Evolutionary conservation across 805 yeast species (phyloP).

Genomic region (Naumovozyma baii): DNA sequence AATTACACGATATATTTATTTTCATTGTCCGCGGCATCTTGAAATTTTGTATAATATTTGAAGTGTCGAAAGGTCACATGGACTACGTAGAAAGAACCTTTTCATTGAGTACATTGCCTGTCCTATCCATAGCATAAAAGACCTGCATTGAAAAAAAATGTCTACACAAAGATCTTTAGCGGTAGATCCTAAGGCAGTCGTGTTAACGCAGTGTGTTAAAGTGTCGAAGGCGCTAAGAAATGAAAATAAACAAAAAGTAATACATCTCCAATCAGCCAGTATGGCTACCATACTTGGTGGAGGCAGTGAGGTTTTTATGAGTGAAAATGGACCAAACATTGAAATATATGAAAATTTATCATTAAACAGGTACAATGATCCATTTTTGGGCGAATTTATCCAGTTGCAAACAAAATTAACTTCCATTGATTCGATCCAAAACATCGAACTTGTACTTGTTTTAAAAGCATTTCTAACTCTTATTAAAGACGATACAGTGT

Average conservation of each 20-base stretch:
- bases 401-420: conserved; percentile 63
- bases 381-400: conserved; percentile 65
- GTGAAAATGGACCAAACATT: conserved; percentile 26
- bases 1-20: too few species aligned
- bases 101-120: too few species aligned
- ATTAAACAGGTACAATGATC: conserved; percentile 36
- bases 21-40: too few species aligned
- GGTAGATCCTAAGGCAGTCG: conserved; percentile 67
- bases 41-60: too few species aligned
- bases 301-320: conserved; percentile 36
- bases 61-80: not conserved
- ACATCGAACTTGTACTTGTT: conserved; percentile 60
- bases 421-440: conserved; percentile 40
- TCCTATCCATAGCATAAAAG: not conserved
- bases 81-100: not conserved
- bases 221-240: conserved; percentile 85
- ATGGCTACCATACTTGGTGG: conserved; percentile 78
- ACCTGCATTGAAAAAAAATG: not conserved
- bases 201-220: conserved; percentile 76
- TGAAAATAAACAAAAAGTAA: conserved; percentile 26
- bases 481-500: conserved; percentile 67
- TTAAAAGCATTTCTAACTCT: conserved; percentile 78
- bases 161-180: conserved; percentile 21
- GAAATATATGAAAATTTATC: conserved; percentile 28
- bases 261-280: conserved; percentile 51